Evolutionary conservation across 2,329 filamentous ascomycete genomes (phyloP), one percentile per base, ranked within the genome.

Genomic region (Cordyceps farinosa): DNA sequence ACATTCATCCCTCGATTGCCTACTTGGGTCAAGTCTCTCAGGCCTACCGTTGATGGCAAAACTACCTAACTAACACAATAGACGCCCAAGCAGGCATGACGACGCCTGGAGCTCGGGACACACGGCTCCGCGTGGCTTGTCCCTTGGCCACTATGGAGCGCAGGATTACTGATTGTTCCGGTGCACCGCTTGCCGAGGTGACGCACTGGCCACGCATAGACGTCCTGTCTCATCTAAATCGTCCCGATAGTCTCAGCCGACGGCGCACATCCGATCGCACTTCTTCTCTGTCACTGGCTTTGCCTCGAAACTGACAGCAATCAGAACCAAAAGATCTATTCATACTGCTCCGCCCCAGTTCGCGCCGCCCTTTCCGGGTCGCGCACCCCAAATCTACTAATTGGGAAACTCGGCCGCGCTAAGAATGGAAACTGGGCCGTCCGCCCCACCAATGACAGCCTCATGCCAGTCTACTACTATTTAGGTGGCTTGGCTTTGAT

Each of bases 91-190:
- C 40, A 58, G 38, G 13, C 27, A n/a, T 15, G 32, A 40, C 22
- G 22, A 40, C 32, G 32, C 17, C 29, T 45, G 40, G 40, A 56
- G 53, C 40, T 56, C 44, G 44, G 55, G 1, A 59, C 56, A 59
- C 44, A 30, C 45, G 56, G 56, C 44, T 48, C 45, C 44, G 56
- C 42, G 56, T 59, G 56, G 55, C 56, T 59, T 36, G 54, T n/a
- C 8, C 22, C 36, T 29, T 15, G 42, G 45, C 27, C 45, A 3
- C 10, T 48, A 13, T 48, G n/a, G 22, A 22, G 22, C n/a, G 22
- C 42, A 8, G 44, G 53, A 56, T 45, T 56, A 45, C 40, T 45
- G 53, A 56, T 45, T 45, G 29, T 32, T 56, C 3, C 29, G 29
- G 17, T 17, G 53, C 32, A n/a, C 38, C 6, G 38, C 30, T 38